These are phyloP conservation scores for Teratosphaeria zuluensis DNA, from an alignment of 2,329 filamentous ascomycete genomes.

Conservation along the genomic window DNA sequence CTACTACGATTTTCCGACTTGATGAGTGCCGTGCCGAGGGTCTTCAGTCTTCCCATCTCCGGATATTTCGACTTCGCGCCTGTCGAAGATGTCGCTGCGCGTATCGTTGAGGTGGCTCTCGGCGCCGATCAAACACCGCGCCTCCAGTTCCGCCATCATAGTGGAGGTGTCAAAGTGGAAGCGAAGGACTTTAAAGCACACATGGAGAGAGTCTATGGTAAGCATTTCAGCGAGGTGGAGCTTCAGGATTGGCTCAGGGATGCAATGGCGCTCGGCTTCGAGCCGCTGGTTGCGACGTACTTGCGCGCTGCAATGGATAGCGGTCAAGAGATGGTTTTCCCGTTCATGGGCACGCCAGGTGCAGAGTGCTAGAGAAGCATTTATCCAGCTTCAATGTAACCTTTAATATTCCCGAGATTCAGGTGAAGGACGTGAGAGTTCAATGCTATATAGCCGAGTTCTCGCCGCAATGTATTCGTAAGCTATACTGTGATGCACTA, in stretches of 20 bases:
- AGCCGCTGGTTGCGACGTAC: neutral
- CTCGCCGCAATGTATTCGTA: no score
- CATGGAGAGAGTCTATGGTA: neutral
- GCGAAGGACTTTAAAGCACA: neutral
- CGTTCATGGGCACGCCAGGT: neutral
- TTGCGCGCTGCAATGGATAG: neutral
- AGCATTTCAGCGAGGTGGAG: neutral
- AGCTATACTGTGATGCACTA: no score
- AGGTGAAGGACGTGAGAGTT: no score
- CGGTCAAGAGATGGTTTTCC: neutral
- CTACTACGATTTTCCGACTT: neutral
- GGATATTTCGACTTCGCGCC: neutral
- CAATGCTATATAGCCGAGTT: no score
- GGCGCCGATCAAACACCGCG: neutral
- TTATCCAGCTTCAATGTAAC: no score
- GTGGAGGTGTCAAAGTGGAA: neutral
- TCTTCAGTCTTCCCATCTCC: neutral
- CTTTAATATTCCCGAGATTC: no score
- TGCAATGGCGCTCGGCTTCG: neutral
- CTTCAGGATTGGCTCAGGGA: neutral
- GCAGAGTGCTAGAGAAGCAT: no score
- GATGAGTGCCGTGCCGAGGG: neutral
- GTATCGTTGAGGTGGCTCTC: neutral
- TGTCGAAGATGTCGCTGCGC: neutral
- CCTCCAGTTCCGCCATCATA: neutral